Conservation (phyloP, 805 yeast genomes). For the Yamadazyma sp. region DNA sequence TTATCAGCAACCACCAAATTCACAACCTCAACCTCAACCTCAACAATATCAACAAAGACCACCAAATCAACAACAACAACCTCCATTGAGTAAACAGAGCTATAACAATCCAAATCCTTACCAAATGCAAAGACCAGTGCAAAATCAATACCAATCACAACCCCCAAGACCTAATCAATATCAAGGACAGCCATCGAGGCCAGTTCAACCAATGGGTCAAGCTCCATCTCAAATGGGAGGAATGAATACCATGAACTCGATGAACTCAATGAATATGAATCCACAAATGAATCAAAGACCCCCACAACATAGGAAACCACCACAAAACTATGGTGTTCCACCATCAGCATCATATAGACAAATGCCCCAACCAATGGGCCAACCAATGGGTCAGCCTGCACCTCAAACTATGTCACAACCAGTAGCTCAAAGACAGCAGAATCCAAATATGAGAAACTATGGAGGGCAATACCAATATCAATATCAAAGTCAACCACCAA, state of each 20-base stretch:
- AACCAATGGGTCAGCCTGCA: slow-evolving; percentile 3
- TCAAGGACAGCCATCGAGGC: background rate
- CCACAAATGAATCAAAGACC: slow-evolving; percentile 5
- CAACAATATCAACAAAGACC: slow-evolving; percentile 19
- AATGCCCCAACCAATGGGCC: slow-evolving; percentile 6
- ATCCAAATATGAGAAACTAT: slow-evolving; percentile 11
- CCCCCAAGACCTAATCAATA: slow-evolving; percentile 1
- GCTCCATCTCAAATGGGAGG: background rate
- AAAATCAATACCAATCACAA: slow-evolving; percentile 10
- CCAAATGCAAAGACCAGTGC: slow-evolving; percentile 7
- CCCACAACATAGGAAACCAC: slow-evolving; percentile 13
- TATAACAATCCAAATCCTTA: slow-evolving; percentile 10
- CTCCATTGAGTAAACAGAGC: slow-evolving; percentile 9
- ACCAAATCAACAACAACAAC: slow-evolving; percentile 11
- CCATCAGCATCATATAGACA: slow-evolving; percentile 3
- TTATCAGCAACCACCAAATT: slow-evolving; percentile 3
- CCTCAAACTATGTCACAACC: slow-evolving; percentile 3
- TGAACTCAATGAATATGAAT: too few species aligned
- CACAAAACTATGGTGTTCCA: slow-evolving; percentile 9
- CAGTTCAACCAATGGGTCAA: background rate
- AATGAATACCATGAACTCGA: too few species aligned
- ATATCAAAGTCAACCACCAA: slow-evolving; percentile 11
- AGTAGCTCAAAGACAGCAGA: slow-evolving; percentile 2
- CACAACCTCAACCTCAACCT: slow-evolving; percentile 10
- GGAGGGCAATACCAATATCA: slow-evolving; percentile 14